Base-by-base conservation (phyloP, 2,329 filamentous ascomycete genomes). In the Aspergillus calidoustus region DNA sequence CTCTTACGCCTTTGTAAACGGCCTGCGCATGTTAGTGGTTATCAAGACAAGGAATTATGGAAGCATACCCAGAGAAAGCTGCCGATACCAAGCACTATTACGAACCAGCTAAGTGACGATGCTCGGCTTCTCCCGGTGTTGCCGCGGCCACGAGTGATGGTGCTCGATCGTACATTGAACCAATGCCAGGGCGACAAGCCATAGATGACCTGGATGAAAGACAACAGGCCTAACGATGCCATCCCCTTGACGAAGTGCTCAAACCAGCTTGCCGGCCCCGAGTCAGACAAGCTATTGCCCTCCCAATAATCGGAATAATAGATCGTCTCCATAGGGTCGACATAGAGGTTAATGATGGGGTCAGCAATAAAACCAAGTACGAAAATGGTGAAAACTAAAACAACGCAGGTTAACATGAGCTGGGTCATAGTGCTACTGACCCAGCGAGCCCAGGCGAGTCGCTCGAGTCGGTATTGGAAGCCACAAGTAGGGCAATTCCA, bases 161-260 rank as follows among this genome's bases (percentile, higher is more conserved):
- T 86, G 47, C 84, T 86, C 46, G 83, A 82, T 25, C 93, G 86
- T 51, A 96, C 72, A 71, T 91, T 90, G 82, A 88, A 90, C 86
- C 89, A 92, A 57, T 92, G 85, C 80, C 89, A 93, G 2, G 94
- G 87, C 15, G 87, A 89, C 72, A 93, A 82, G 17, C 88, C 85
- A 54, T 96, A 79, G 56, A 96, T 82, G 30, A 90, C 89, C 77
- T 97, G 97, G 60, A 93, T 75, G 63, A 96, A 91, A 0, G 94
- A 93, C 19, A 98, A 80, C 7, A 98, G 80, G 7, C 95, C 95
- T 54, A 98, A 84, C 5, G 92, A 94, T n/a, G 94, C 89, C 67
- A 97, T 83, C 0, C 95, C 95, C 76, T 97, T 97, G 61, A 91
- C 66, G 68, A 97, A 95, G 74, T 99, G 95, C 69, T 91, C 87